Conservation (phyloP, 257 asterid species). For the Lycium ferocissimum region DNA sequence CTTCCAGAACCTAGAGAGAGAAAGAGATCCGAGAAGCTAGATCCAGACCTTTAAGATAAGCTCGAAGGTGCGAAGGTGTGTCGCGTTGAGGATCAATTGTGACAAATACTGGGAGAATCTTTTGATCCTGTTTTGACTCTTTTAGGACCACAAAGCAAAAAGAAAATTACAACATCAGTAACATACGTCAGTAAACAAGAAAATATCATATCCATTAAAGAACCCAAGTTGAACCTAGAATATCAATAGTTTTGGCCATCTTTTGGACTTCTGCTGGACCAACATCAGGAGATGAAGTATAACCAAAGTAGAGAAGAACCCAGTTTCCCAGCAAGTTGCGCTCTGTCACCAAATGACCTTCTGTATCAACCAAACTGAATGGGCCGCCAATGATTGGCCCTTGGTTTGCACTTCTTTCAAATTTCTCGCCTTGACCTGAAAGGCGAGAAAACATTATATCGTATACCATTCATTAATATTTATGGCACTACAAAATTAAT, state of each 20-base stretch:
- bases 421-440: slow-evolving; percentile 85
- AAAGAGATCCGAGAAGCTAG: neutral
- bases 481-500: slow-evolving; percentile 8
- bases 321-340: slow-evolving; percentile 81
- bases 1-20: slow-evolving; percentile 17
- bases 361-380: slow-evolving; percentile 72
- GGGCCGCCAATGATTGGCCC: slow-evolving; percentile 98
- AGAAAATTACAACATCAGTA: slow-evolving; percentile 6
- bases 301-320: slow-evolving; percentile 90
- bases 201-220: slow-evolving; percentile 25
- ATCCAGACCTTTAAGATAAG: slow-evolving; percentile 77
- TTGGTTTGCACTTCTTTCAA: slow-evolving; percentile 77
- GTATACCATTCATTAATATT: neutral
- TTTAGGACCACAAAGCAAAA: slow-evolving; percentile 28
- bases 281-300: slow-evolving; percentile 96
- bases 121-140: slow-evolving; percentile 76
- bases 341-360: slow-evolving; percentile 75
- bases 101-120: slow-evolving; percentile 86
- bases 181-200: neutral
- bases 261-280: slow-evolving; percentile 96
- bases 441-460: neutral
- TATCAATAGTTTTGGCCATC: slow-evolving; percentile 72
- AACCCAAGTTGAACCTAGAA: slow-evolving; percentile 63
- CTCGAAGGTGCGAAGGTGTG: slow-evolving; percentile 81
- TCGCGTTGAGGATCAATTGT: slow-evolving; percentile 98